These are phyloP conservation scores for Panicum miliaceum DNA, from an alignment of 176 grass and related monocot species.

Conservation along the genomic window DNA sequence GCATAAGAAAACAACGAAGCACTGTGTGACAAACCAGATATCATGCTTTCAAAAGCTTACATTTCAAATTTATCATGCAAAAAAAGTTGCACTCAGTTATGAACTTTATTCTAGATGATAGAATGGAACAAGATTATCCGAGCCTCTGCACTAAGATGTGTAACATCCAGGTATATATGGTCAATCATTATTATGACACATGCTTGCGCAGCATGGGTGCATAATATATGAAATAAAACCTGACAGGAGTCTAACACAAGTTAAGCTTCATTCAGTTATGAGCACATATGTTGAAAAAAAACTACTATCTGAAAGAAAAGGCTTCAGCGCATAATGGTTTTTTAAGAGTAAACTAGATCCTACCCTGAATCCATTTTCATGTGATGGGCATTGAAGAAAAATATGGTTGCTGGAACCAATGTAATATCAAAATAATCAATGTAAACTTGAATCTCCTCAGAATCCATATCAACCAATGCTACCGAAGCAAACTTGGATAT, in stretches of 20 bases:
- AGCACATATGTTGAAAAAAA: no score
- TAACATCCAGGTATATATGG: no score
- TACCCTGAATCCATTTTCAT: constrained; percentile 98
- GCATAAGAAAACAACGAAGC: neutral
- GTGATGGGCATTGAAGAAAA: constrained; percentile 98
- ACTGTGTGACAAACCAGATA: neutral
- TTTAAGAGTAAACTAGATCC: neutral
- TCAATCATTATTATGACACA: neutral
- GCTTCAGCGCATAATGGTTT: neutral
- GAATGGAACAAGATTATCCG: no score
- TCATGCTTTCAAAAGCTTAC: neutral
- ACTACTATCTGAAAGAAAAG: no score
- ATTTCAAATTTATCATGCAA: neutral
- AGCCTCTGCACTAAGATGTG: no score
- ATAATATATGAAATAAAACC: no score
- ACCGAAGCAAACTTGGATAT: constrained; percentile 69
- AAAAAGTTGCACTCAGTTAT: neutral
- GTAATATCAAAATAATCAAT: constrained; percentile 93
- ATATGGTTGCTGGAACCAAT: constrained; percentile 73
- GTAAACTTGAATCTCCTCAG: constrained; percentile 84
- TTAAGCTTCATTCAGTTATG: no score
- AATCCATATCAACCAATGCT: constrained; percentile 74
- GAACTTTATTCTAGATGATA: neutral
- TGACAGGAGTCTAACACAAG: no score
- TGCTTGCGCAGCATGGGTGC: no score